Evolutionary conservation across 2,329 filamentous ascomycete genomes (phyloP).

Genomic region (Incumbomyces delicatus): DNA sequence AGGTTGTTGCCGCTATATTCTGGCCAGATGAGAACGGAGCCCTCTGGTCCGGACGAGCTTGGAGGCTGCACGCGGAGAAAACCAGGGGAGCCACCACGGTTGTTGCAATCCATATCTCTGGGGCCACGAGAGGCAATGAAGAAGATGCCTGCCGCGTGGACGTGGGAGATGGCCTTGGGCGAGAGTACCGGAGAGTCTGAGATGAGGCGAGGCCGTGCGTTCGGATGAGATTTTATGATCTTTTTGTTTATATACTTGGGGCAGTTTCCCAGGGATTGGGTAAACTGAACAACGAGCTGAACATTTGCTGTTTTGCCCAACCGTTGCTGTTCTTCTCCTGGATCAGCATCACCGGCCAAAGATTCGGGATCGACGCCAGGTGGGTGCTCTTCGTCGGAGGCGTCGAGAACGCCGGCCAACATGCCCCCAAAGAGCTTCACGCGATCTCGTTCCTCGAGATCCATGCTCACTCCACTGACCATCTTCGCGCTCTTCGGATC

Average conservation of each 20-base stretch:
- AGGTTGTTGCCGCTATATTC: constrained; percentile 78
- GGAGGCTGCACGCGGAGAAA: constrained; percentile 54
- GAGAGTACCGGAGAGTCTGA: constrained; percentile 42
- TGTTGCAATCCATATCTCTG: constrained; percentile 71
- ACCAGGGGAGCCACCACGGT: constrained; percentile 63
- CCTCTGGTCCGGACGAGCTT: constrained; percentile 38
- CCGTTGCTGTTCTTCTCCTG: neutral
- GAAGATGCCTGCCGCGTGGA: constrained; percentile 61
- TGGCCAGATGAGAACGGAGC: constrained; percentile 57
- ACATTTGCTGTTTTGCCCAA: constrained; percentile 29
- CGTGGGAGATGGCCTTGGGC: constrained; percentile 46
- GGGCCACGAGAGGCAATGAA: constrained; percentile 61
- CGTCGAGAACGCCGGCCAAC: constrained; percentile 50
- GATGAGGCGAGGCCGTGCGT: constrained; percentile 45
- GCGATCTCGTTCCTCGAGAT: constrained; percentile 57
- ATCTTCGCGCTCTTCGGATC: constrained; percentile 36
- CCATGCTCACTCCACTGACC: constrained; percentile 52
- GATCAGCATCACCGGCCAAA: constrained; percentile 9
- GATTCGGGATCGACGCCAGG: too few species aligned
- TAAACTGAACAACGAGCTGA: constrained; percentile 57
- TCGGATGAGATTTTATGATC: constrained; percentile 42
- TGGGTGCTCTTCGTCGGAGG: constrained; percentile 18
- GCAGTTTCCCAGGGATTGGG: constrained; percentile 53
- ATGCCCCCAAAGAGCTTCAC: constrained; percentile 66
- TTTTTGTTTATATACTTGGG: constrained; percentile 73